These are phyloP conservation scores for Betula pendula DNA, from an alignment of 306 rosid genomes.

Conservation along the genomic window DNA sequence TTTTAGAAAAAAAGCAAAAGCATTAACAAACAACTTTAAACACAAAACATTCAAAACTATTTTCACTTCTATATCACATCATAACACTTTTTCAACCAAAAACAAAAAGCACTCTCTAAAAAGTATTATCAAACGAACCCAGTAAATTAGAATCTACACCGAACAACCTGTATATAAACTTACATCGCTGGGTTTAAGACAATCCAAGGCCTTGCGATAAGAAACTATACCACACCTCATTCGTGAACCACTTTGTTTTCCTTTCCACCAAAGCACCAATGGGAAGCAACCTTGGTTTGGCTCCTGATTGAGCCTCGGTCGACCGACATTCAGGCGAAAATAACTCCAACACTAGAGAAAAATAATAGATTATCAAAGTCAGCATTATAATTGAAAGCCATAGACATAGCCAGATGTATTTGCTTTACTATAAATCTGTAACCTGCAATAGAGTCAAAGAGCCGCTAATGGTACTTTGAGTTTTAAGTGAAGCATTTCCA, in stretches of 20 bases:
- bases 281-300: conserved; percentile 58
- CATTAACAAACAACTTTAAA: too few relatives aligned
- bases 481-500: conserved; percentile 82
- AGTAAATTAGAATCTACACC: background rate
- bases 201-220: conserved; percentile 83
- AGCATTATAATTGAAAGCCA: conserved; percentile 21
- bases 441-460: conserved; percentile 87
- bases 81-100: too few relatives aligned
- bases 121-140: too few relatives aligned
- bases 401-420: conserved; percentile 6
- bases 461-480: conserved; percentile 87
- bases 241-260: conserved; percentile 64
- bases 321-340: conserved; percentile 73
- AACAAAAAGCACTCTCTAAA: too few relatives aligned
- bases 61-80: too few relatives aligned
- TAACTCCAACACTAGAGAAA: conserved; percentile 78
- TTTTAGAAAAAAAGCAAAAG: too few relatives aligned
- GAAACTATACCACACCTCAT: conserved; percentile 61
- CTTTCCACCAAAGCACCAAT: conserved; percentile 79
- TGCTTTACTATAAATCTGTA: background rate
- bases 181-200: conserved; percentile 67
- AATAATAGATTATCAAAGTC: background rate
- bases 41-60: too few relatives aligned
- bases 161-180: conserved; percentile 26
- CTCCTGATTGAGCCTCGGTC: conserved; percentile 71